These are phyloP conservation scores for Buxus sempervirens DNA, from an alignment of 164 flowering plant species.

Conservation along the genomic window DNA sequence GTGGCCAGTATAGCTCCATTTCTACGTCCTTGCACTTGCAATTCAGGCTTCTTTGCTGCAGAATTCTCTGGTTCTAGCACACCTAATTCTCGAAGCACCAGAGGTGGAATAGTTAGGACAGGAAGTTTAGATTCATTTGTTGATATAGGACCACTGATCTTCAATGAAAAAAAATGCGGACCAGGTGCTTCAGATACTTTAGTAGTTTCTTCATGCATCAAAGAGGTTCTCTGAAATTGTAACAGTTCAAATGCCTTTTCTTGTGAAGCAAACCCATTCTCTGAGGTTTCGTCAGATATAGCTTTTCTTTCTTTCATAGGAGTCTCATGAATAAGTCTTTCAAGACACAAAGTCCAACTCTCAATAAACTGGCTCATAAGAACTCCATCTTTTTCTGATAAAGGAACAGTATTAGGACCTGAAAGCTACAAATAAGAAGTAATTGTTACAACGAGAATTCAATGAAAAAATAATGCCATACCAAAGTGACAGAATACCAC, in stretches of 20 bases:
- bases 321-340: slow-evolving; percentile 10
- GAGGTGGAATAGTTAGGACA: slow-evolving; percentile 12
- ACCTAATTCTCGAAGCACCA: slow-evolving; percentile 14
- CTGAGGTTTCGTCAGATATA: slow-evolving; percentile 12
- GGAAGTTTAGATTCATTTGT: slow-evolving; percentile 14
- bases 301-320: slow-evolving; percentile 7
- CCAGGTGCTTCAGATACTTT: slow-evolving; percentile 10
- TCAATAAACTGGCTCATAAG: slow-evolving; percentile 13
- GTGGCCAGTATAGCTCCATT: slow-evolving; percentile 14
- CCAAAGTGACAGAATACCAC: background rate
- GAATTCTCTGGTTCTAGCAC: slow-evolving; percentile 12
- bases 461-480: background rate
- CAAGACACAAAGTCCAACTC: slow-evolving; percentile 16
- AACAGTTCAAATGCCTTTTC: slow-evolving; percentile 14
- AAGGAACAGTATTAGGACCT: slow-evolving; percentile 15
- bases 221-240: slow-evolving; percentile 16
- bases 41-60: slow-evolving; percentile 17
- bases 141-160: slow-evolving; percentile 6
- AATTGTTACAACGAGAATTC: slow-evolving; percentile 8
- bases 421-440: slow-evolving; percentile 33
- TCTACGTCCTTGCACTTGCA: slow-evolving; percentile 14
- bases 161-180: slow-evolving; percentile 14
- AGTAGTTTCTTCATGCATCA: slow-evolving; percentile 20
- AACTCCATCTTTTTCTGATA: background rate
- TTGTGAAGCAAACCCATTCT: slow-evolving; percentile 11